Evolutionary conservation across 352 stramenopile genomes (phyloP), one percentile per base, ranked within the genome.

Genomic region (Pythium aquatile): DNA sequence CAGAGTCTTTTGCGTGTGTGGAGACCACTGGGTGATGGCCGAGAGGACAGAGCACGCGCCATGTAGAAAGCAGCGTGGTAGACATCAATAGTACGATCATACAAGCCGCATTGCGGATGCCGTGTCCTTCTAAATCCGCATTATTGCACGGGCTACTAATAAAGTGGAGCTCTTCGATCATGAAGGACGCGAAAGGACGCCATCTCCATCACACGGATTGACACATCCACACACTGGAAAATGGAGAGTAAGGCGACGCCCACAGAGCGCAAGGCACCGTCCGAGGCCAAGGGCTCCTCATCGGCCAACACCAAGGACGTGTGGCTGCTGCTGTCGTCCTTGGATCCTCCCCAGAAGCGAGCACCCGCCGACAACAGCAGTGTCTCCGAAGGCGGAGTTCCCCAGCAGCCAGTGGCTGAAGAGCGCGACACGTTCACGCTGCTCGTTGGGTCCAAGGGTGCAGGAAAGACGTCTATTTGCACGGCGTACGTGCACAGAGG

Each of bases 391-490:
- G 47, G 47, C 24, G 47, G 17, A 2, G 47, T 11, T 17, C 47
- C 9, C 17, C 47, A 54, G 30, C 71, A 63, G 11, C 64, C 63
- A 26, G 54, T 58, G 4, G 55, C 28, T 2, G 83, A 91, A 29
- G 81, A 88, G 47, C 76, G 79, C 17, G 85, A 92, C 57, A 90
- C 82, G 46, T 91, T 89, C 65, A 86, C 81, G 26, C 70, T 93
- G 46, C 71, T 90, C 26, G 73, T 92, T 0, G 82, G 86, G 33
- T 78, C 81, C 4, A 88, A 86, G 20, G 70, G 75, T 48, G 77
- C 85, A 0, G 88, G 88, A 20, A 97, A 97, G 74, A 91, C 83
- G 16, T 92, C 82, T 32, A 68, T 97, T n/a, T 80, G 81, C 13
- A 73, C 74, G 16, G 80, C 73, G 30, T 91, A 90, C 47, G 73